Base-by-base conservation (phyloP, 148 eudicot genomes). In the Vaccinium vitisidaea region DNA sequence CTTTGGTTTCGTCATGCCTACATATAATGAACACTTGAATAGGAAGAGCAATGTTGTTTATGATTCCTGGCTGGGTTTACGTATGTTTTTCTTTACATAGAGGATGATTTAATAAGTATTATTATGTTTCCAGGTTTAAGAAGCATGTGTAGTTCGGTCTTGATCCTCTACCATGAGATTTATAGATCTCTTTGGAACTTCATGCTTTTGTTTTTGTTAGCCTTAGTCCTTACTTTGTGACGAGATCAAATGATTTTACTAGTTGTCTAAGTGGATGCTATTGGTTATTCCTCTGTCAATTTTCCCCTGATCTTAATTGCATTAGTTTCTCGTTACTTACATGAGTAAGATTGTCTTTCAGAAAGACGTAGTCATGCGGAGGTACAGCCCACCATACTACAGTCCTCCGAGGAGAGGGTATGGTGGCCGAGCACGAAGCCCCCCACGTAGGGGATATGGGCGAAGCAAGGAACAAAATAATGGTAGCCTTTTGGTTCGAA, bases 401-500 rank as follows among this genome's bases (percentile, higher is more conserved):
- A 92, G 95, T 78, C 94, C 96, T 77, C 96, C 96, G 52, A 74
- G 93, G 85, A 92, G 94, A 82, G 93, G 92, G 55, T 91, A 92
- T 82, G 92, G 90, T 50, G 90, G 92, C 73, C 91, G 94, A 52
- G 87, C 92, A 54, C 85, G 92, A 84, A 92, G 94, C 73, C 96
- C 96, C 27, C 94, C 93, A 0, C 91, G 92, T 30, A 90, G 94
- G 86, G 93, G 91, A 77, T 86, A 87, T 89, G 94, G 94, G 59
- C 87, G 96, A 80, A 88, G 89, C 48, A 91, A 91, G 91, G 93
- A 91, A 82, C 88, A 86, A 52, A 87, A 83, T 67, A 86, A 87
- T 86, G 97, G 97, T 27, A 93, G 97, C 70, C 87, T 93, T 69
- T 85, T 93, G 80, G 97, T 93, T 46, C 94, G 97, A 63, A 93